Base-by-base conservation (phyloP, 768 basidiomycete species). In the Dentipellis sp. region DNA sequence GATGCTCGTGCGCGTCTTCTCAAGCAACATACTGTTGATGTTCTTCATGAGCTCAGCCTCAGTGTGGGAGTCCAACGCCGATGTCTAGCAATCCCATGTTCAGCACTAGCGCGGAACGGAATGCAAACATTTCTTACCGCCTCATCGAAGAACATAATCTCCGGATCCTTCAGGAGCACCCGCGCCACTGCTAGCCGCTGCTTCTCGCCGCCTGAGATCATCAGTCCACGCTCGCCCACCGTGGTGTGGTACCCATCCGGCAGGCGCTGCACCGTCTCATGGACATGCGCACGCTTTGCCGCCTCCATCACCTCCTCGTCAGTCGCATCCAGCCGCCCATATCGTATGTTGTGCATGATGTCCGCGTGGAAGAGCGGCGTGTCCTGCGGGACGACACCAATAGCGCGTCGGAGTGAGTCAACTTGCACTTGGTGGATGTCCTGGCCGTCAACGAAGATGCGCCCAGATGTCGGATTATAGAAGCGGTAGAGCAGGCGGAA, bases 131-230 rank as follows among this genome's bases (percentile, higher is more conserved):
- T 2, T 76, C 91, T 65, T 62, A 94, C 94, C 40, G 97, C 97
- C 71, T 99, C 97, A 65, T 99, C 97, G 65, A 99, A 99, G 75
- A 98, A 97, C 64, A 98, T 65, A 63, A 98, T 97, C 11, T 88
- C 86, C 0, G 97, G 94, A 68, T 99, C 88, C 73, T 98, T 97
- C 50, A 98, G 71, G 63, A 99, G 70, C 36, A 94, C 84, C 22
- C 97, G 75, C 21, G 97, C 97, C 14, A 99, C 91, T 2, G 97
- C 97, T 62, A 99, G 71, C 52, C 97, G 72, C 75, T 99, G 97
- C 71, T 99, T 99, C 78, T 99, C 97, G 1, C 97, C 97, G 0
- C 97, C 97, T 38, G 91, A 94, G 50, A 99, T 91, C 97, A 99
- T 99, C 66, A 97, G 68, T 4, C 97, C 97, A 39, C 97, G 74